Conservation (phyloP, 2,329 filamentous ascomycete genomes). For the Ophiognomonia clavigignenti-juglandacearum region DNA sequence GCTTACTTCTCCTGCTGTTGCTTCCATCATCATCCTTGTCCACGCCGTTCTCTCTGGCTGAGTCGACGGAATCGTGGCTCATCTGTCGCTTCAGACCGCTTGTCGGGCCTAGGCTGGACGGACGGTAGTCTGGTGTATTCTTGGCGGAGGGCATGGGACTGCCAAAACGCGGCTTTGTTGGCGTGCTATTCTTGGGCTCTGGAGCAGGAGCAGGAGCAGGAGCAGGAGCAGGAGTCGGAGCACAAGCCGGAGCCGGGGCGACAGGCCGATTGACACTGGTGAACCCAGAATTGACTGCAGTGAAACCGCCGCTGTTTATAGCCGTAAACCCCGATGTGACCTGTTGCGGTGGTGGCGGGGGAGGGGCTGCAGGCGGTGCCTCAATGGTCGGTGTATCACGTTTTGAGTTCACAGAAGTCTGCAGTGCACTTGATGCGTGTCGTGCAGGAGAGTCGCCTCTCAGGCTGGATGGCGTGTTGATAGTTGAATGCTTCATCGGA, state of each 20-base stretch:
- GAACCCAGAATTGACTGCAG: constrained; percentile 67
- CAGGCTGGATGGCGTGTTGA: constrained; percentile 54
- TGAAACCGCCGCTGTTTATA: constrained; percentile 60
- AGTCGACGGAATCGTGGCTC: constrained; percentile 52
- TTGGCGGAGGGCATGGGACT: constrained; percentile 61
- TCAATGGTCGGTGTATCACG: constrained; percentile 46
- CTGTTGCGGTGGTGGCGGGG: constrained; percentile 30
- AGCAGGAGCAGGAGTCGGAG: not conserved
- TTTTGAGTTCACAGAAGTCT: constrained; percentile 42
- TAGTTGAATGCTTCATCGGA: constrained; percentile 63
- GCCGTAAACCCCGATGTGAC: constrained; percentile 45
- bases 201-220: constrained; percentile 18
- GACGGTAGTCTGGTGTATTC: constrained; percentile 59
- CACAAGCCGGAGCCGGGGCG: not conserved
- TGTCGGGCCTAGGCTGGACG: constrained; percentile 48
- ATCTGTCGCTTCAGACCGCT: constrained; percentile 73
- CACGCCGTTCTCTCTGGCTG: constrained; percentile 37
- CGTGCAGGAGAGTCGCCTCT: constrained; percentile 64
- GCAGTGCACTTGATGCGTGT: constrained; percentile 48
- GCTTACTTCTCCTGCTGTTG: constrained; percentile 77
- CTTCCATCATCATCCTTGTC: constrained; percentile 60
- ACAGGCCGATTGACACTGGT: constrained; percentile 59
- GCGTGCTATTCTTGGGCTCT: constrained; percentile 54
- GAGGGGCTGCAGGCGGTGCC: constrained; percentile 31
- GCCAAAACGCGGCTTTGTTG: constrained; percentile 53